Conservation (phyloP, 768 basidiomycete species). For the Gelatoporia subvermispora region DNA sequence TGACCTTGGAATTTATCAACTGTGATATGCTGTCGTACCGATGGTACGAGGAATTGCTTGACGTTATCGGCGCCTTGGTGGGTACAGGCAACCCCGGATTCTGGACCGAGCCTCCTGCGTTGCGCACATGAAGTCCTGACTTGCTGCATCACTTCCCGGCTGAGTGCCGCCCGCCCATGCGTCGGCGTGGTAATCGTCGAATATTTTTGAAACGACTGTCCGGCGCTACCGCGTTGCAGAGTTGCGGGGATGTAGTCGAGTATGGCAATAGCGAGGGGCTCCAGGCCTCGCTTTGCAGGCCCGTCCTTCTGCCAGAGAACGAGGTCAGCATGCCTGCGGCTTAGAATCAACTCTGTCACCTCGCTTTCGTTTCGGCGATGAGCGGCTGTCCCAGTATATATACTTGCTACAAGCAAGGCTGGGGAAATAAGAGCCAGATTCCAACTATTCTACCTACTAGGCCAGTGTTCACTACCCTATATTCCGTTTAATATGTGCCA, state of each 20-base stretch:
- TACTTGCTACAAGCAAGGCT: slow-evolving; percentile 6
- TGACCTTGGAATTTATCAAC: slow-evolving; percentile 12
- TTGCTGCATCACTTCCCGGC: neutral
- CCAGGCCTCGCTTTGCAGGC: slow-evolving; percentile 33
- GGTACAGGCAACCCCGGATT: no score
- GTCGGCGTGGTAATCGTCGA: slow-evolving; percentile 11
- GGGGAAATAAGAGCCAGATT: slow-evolving; percentile 6
- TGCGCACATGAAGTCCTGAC: neutral
- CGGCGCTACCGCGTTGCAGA: slow-evolving; percentile 12
- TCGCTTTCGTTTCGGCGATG: slow-evolving; percentile 22
- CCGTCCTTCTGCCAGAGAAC: slow-evolving; percentile 28
- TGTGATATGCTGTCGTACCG: neutral
- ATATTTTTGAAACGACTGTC: slow-evolving; percentile 17
- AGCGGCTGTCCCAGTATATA: slow-evolving; percentile 19
- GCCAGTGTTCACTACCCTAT: slow-evolving; percentile 13
- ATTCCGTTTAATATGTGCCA: slow-evolving; percentile 53
- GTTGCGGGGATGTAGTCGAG: slow-evolving; percentile 13
- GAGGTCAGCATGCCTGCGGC: slow-evolving; percentile 34
- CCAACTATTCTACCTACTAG: slow-evolving; percentile 15
- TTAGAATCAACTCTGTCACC: slow-evolving; percentile 24
- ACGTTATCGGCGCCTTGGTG: no score
- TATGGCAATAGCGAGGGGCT: slow-evolving; percentile 21
- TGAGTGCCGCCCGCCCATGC: neutral
- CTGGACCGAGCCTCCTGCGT: neutral
- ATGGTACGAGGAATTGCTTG: neutral